Percentiles rank a stretch among this genome's conserved stretches.
These are phyloP conservation scores for Astrephomene gubernaculifera DNA, from an alignment of 139 green algal species.

Conservation along the genomic window DNA sequence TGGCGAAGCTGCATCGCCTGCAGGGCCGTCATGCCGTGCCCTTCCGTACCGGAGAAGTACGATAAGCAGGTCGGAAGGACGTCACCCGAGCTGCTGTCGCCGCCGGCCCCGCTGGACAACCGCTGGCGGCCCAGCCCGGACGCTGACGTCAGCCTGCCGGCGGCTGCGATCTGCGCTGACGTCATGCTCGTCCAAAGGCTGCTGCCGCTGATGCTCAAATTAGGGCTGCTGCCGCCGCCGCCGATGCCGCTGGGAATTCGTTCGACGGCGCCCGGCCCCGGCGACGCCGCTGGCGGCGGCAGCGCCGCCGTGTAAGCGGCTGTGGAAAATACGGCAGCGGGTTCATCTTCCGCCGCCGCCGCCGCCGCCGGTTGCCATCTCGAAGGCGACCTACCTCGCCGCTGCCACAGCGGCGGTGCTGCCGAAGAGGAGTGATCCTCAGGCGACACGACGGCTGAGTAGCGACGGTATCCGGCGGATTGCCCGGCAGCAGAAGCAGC, in stretches of 20 bases:
- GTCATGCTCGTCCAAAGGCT: conserved; percentile 24
- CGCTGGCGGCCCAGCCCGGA: conserved; percentile 13
- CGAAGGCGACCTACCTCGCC: not conserved
- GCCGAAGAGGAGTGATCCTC: too few relatives aligned
- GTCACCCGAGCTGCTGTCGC: conserved; percentile 12
- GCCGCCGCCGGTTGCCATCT: not conserved
- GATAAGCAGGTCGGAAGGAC: not conserved
- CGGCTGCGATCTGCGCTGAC: conserved; percentile 13
- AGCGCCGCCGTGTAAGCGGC: not conserved
- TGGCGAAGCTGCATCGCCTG: too few relatives aligned
- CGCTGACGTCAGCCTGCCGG: conserved; percentile 24
- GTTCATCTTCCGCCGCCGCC: not conserved
- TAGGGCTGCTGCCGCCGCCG: conserved; percentile 4
- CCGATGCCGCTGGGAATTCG: not conserved
- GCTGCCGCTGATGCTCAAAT: conserved; percentile 22
- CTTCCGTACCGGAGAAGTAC: not conserved
- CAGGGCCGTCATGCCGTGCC: too few relatives aligned
- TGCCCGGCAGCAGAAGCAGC: too few relatives aligned
- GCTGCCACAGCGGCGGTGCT: not conserved
- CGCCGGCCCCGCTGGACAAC: not conserved
- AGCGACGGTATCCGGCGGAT: too few relatives aligned
- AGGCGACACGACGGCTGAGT: too few relatives aligned
- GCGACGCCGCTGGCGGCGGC: not conserved
- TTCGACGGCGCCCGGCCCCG: not conserved
- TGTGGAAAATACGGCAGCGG: not conserved